phyloP scores from a whole-genome alignment of 768 basidiomycete species.

The Suillus subaureus region DNA sequence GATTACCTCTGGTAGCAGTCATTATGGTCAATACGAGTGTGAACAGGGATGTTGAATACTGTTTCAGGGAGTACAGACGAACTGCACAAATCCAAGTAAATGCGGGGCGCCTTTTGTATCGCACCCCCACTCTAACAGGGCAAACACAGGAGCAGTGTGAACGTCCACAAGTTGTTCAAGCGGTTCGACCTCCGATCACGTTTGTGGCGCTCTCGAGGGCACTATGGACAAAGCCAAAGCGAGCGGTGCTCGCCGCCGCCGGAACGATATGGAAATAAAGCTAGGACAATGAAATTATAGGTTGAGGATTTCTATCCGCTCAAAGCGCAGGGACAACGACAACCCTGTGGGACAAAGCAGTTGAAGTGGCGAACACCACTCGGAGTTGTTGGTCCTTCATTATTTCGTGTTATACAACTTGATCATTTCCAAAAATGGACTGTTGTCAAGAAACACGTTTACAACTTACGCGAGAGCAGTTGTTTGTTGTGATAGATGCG shows the following conservation, averaged over 20 bases:
- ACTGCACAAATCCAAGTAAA: background rate
- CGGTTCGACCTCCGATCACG: slow-evolving; percentile 20
- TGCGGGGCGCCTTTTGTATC: slow-evolving; percentile 22
- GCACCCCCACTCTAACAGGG: slow-evolving; percentile 9
- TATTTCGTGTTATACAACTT: slow-evolving; percentile 4
- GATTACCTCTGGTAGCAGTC: background rate
- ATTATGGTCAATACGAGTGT: slow-evolving; percentile 11
- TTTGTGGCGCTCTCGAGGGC: slow-evolving; percentile 16
- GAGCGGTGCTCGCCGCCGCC: slow-evolving; percentile 13
- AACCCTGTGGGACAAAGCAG: slow-evolving; percentile 27
- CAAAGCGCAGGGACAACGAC: slow-evolving; percentile 6
- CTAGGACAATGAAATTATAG: slow-evolving; percentile 12
- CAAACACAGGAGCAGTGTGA: slow-evolving; percentile 12
- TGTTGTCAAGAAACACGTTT: slow-evolving; percentile 9
- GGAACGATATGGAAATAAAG: slow-evolving; percentile 17
- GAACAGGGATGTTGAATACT: background rate
- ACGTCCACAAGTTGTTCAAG: slow-evolving; percentile 10
- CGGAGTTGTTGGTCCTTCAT: background rate
- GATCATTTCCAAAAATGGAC: slow-evolving; percentile 17
- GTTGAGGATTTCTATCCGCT: slow-evolving; percentile 1
- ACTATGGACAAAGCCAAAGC: slow-evolving; percentile 31
- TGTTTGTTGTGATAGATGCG: slow-evolving; percentile 5
- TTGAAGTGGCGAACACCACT: slow-evolving; percentile 4
- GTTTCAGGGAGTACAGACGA: slow-evolving; percentile 3
- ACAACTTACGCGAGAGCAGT: slow-evolving; percentile 13